Conservation (phyloP, 1,284 basidiomycete genomes). For the Dichomitus squalens region DNA sequence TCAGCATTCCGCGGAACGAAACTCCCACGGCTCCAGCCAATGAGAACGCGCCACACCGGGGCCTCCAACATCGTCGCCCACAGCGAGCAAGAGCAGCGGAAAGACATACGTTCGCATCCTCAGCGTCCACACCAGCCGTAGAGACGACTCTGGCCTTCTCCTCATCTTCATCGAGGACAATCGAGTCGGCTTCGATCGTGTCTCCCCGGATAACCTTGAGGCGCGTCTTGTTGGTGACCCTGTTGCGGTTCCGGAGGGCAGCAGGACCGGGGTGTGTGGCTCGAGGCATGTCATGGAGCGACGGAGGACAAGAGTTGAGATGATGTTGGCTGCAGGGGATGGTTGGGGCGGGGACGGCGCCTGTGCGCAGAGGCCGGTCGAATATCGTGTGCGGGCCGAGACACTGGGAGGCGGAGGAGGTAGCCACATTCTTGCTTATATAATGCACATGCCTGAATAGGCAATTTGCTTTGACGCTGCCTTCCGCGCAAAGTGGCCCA, state of each 20-base stretch:
- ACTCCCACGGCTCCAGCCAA: slow-evolving; percentile 50
- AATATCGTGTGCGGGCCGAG: slow-evolving; percentile 28
- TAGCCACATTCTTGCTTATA: slow-evolving; percentile 17
- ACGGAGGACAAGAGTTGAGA: slow-evolving; percentile 24
- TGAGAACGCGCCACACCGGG: slow-evolving; percentile 46
- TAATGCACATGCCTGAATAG: slow-evolving; percentile 9
- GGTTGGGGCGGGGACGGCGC: slow-evolving; percentile 29
- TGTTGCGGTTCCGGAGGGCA: slow-evolving; percentile 79
- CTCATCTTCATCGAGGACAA: slow-evolving; percentile 82
- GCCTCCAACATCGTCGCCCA: slow-evolving; percentile 46
- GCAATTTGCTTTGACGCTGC: slow-evolving; percentile 7
- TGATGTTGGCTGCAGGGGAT: slow-evolving; percentile 22
- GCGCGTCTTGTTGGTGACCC: slow-evolving; percentile 90
- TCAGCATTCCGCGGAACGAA: slow-evolving; percentile 66
- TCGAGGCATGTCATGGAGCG: slow-evolving; percentile 80
- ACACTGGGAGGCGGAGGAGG: slow-evolving; percentile 17
- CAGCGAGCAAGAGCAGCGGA: slow-evolving; percentile 37
- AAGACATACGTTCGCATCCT: slow-evolving; percentile 79
- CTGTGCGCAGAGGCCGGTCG: slow-evolving; percentile 28
- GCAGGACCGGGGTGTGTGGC: slow-evolving; percentile 72
- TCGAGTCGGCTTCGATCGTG: slow-evolving; percentile 78
- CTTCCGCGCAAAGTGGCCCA: not conserved
- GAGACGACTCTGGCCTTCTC: slow-evolving; percentile 70
- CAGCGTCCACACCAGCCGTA: slow-evolving; percentile 78
- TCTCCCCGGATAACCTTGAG: slow-evolving; percentile 76